phyloP scores from a whole-genome alignment of 2,329 filamentous ascomycete genomes.

The Tolypocladium capitatum region DNA sequence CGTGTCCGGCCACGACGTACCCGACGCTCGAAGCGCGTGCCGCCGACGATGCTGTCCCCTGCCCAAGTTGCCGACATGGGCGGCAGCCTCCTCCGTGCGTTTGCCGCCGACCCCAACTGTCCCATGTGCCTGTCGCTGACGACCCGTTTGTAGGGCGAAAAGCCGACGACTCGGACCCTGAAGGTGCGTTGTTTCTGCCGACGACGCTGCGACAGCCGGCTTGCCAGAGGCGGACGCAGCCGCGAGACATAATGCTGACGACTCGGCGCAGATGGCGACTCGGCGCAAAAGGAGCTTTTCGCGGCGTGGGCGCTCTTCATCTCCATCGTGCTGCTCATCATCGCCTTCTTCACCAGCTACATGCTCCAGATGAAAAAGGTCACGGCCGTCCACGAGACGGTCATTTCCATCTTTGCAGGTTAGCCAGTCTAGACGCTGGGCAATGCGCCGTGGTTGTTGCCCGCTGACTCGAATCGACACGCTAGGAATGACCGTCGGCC shows the following conservation, averaged over 20 bases:
- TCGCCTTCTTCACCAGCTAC: conserved; percentile 94
- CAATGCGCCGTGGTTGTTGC: neutral
- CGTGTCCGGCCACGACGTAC: neutral
- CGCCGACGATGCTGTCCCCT: conserved; percentile 11
- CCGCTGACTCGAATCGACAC: neutral
- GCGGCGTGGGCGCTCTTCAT: conserved; percentile 97
- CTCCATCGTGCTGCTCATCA: conserved; percentile 83
- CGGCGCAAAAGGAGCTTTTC: conserved; percentile 84
- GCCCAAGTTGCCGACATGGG: conserved; percentile 15
- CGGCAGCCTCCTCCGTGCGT: conserved; percentile 19
- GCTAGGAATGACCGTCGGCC: conserved; percentile 83
- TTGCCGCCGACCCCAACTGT: neutral
- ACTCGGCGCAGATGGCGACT: conserved; percentile 49
- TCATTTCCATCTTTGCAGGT: conserved; percentile 84
- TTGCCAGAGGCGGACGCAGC: neutral
- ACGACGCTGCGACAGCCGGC: neutral
- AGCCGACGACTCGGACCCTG: conserved; percentile 19
- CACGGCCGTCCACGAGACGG: conserved; percentile 94
- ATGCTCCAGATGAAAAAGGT: conserved; percentile 93
- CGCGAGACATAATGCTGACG: conserved; percentile 1
- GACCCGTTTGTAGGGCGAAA: conserved; percentile 2
- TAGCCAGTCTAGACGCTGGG: neutral
- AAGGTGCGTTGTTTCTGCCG: conserved; percentile 14
- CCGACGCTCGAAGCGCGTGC: neutral
- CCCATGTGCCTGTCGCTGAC: neutral